Conservation (phyloP, 768 basidiomycete genomes). For the Cystobasidium ongulense region DNA sequence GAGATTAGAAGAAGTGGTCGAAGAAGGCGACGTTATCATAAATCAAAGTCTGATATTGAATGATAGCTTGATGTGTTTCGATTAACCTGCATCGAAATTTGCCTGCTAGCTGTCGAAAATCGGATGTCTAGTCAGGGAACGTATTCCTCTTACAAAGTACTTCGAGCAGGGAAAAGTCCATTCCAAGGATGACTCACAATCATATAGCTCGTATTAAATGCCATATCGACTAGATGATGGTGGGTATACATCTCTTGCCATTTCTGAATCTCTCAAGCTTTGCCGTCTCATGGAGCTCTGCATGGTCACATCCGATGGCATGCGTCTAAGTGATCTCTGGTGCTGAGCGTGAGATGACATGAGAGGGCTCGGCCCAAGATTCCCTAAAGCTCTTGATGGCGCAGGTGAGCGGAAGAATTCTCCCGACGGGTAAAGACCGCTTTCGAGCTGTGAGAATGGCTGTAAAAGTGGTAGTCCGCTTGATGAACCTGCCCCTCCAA, state of each 20-base stretch:
- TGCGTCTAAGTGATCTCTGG: not conserved
- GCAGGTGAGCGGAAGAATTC: not conserved
- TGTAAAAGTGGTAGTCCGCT: not conserved
- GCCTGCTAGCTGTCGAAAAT: too few relatives aligned
- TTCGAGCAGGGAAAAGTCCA: not conserved
- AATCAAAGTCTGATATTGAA: too few relatives aligned
- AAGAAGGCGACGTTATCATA: too few relatives aligned
- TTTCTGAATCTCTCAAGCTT: slow-evolving; percentile 1
- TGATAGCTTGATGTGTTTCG: too few relatives aligned
- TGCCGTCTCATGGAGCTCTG: not conserved
- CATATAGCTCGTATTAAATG: not conserved
- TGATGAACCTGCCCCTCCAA: not conserved
- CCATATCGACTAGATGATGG: too few relatives aligned
- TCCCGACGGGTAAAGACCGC: not conserved
- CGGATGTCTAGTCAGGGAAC: too few relatives aligned
- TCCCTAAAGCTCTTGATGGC: not conserved
- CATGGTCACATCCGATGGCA: not conserved
- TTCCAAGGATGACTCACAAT: not conserved
- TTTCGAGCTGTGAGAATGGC: not conserved
- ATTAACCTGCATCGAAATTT: too few relatives aligned
- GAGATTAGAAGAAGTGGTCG: too few relatives aligned
- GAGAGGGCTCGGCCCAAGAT: not conserved
- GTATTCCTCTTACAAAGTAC: too few relatives aligned
- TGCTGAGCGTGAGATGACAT: not conserved
- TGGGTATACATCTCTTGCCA: not conserved